phyloP scores from a whole-genome alignment of 768 basidiomycete species.

The Lanmaoa pseudosensibilis region DNA sequence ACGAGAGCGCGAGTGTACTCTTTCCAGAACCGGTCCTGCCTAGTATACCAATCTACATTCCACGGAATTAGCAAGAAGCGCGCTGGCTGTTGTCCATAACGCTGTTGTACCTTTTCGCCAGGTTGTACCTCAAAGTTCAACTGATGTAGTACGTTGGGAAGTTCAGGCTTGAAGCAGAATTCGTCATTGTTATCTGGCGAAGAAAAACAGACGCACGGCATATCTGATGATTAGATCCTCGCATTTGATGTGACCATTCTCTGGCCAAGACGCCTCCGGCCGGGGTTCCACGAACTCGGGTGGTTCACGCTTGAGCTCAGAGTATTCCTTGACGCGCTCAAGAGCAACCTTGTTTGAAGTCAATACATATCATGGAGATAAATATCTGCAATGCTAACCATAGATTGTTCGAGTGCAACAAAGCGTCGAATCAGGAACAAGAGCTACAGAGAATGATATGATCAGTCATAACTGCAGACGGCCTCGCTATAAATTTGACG shows the following conservation, averaged over 20 bases:
- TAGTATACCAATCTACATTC: constrained; percentile 59
- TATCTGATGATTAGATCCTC: constrained; percentile 77
- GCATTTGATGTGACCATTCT: constrained; percentile 64
- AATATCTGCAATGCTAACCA: constrained; percentile 50
- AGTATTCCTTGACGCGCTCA: constrained; percentile 90
- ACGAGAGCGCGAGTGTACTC: constrained; percentile 78
- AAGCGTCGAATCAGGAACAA: constrained; percentile 77
- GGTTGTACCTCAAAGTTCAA: constrained; percentile 72
- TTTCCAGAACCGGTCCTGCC: constrained; percentile 75
- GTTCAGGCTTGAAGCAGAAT: constrained; percentile 57
- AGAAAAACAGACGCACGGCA: constrained; percentile 49
- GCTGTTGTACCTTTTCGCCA: constrained; percentile 63
- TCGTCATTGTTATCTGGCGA: neutral
- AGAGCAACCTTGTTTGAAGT: constrained; percentile 59
- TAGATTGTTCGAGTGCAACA: constrained; percentile 87
- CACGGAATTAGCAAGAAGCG: constrained; percentile 3
- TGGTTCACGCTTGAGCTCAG: constrained; percentile 73
- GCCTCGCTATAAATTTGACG: neutral
- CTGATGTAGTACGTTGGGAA: constrained; percentile 82
- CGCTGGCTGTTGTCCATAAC: neutral
- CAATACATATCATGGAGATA: neutral
- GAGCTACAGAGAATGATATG: constrained; percentile 36
- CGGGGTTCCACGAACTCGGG: constrained; percentile 85
- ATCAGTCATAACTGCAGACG: constrained; percentile 16
- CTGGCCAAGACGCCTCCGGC: constrained; percentile 81